Conservation (phyloP, 495 filamentous ascomycete species). For the Bacidia gigantensis region DNA sequence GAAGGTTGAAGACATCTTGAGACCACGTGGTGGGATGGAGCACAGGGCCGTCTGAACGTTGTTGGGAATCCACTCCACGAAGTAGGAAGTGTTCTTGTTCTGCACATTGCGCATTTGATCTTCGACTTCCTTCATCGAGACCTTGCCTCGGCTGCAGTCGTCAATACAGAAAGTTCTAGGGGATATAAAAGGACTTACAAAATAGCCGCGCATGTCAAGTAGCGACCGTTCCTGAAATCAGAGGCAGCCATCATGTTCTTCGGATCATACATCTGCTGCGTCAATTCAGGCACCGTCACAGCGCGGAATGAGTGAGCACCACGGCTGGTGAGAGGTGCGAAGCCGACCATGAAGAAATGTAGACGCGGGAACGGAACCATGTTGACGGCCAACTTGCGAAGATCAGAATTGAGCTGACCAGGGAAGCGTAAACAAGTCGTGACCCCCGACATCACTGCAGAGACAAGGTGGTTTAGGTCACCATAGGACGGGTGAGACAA, state of each 20-base stretch:
- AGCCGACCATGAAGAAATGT: conserved; percentile 99
- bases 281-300: conserved; percentile 93
- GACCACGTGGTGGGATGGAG: conserved; percentile 93
- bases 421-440: conserved; percentile 98
- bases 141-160: conserved; percentile 72
- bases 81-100: conserved; percentile 99
- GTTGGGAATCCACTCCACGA: conserved; percentile 99
- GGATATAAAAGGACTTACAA: conserved; percentile 38
- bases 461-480: conserved; percentile 98
- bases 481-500: conserved; percentile 96
- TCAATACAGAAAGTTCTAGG: conserved; percentile 19
- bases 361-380: conserved; percentile 99
- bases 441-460: conserved; percentile 98
- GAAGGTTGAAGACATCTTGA: conserved; percentile 99
- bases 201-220: conserved; percentile 98
- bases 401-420: conserved; percentile 98
- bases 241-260: conserved; percentile 99
- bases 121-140: conserved; percentile 99
- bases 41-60: conserved; percentile 99
- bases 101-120: conserved; percentile 99
- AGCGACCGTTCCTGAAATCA: conserved; percentile 98
- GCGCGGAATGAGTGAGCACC: conserved; percentile 92
- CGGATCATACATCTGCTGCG: conserved; percentile 99
- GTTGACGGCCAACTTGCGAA: conserved; percentile 99
- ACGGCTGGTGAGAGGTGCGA: conserved; percentile 95